A percentile compares a stretch with the other conserved stretches of the same genome.
phyloP scores from a whole-genome alignment of 148 eudicot genomes.

The Amaranthus hypochondriacus region DNA sequence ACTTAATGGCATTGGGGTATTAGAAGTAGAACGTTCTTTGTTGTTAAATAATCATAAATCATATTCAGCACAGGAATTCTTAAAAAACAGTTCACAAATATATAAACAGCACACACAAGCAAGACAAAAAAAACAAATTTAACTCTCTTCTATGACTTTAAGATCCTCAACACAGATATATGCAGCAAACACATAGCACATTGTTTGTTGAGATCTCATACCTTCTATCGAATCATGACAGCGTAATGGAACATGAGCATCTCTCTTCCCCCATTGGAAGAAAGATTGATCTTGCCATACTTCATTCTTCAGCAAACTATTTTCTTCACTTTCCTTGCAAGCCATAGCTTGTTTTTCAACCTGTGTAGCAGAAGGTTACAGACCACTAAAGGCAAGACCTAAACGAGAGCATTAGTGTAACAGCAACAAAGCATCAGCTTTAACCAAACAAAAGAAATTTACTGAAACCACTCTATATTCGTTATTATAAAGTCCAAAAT shows the following conservation, averaged over 20 bases:
- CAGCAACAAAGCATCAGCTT: neutral
- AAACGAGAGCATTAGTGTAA: neutral
- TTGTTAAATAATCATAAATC: too few species aligned
- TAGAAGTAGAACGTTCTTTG: too few species aligned
- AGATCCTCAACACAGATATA: neutral
- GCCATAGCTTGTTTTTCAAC: conserved; percentile 41
- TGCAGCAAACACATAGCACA: conserved; percentile 11
- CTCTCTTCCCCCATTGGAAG: conserved; percentile 94
- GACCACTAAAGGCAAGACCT: neutral
- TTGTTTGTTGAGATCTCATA: conserved; percentile 13
- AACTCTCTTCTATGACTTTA: too few species aligned
- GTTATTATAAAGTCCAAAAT: neutral
- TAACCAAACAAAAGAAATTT: neutral
- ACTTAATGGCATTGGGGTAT: too few species aligned
- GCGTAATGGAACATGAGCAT: conserved; percentile 76
- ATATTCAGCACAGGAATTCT: too few species aligned
- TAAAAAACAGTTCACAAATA: too few species aligned
- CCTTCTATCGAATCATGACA: conserved; percentile 92
- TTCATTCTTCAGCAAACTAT: conserved; percentile 42
- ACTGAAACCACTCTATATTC: neutral
- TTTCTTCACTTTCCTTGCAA: conserved; percentile 41
- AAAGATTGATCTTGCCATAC: conserved; percentile 87
- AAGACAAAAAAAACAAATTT: too few species aligned
- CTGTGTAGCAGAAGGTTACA: conserved; percentile 11
- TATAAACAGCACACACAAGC: too few species aligned